These are phyloP conservation scores for Wickerhamiella slavikovae DNA, from an alignment of 805 yeast species.

Conservation along the genomic window DNA sequence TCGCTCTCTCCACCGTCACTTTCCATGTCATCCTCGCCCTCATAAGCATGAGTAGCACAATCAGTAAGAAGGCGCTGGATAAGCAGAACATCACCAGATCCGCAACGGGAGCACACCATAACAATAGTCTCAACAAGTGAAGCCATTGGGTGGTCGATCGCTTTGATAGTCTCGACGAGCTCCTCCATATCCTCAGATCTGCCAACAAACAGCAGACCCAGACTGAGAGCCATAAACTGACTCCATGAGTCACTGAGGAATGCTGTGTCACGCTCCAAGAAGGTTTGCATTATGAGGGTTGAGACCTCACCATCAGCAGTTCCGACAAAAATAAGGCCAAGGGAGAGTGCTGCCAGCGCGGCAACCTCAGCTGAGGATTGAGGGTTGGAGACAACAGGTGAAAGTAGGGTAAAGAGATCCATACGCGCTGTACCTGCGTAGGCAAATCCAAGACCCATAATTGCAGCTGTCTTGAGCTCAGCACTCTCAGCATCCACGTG, in stretches of 20 bases:
- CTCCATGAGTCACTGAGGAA: conserved; percentile 77
- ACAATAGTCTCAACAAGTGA: conserved; percentile 76
- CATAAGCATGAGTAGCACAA: conserved; percentile 45
- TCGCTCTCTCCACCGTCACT: conserved; percentile 26
- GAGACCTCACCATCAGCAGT: conserved; percentile 89
- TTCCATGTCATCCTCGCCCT: conserved; percentile 37
- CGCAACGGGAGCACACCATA: conserved; percentile 86
- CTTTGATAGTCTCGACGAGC: conserved; percentile 79
- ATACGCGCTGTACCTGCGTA: conserved; percentile 87
- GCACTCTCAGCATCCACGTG: conserved; percentile 46
- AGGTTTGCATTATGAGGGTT: conserved; percentile 73
- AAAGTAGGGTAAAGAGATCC: conserved; percentile 53
- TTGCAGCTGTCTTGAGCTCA: conserved; percentile 56
- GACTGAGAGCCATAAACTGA: conserved; percentile 74
- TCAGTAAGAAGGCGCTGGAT: conserved; percentile 80
- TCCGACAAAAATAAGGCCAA: conserved; percentile 90
- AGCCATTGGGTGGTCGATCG: conserved; percentile 87
- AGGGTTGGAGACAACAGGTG: conserved; percentile 67
- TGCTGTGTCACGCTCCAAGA: conserved; percentile 60
- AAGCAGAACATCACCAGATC: conserved; percentile 91
- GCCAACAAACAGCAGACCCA: conserved; percentile 82
- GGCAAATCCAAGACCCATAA: conserved; percentile 81
- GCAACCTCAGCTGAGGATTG: conserved; percentile 58
- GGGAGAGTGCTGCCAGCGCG: conserved; percentile 70
- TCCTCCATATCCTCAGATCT: conserved; percentile 82